Evolutionary conservation across 2,329 filamentous ascomycete species (phyloP).

Genomic region (Pseudogymnoascus sp.): DNA sequence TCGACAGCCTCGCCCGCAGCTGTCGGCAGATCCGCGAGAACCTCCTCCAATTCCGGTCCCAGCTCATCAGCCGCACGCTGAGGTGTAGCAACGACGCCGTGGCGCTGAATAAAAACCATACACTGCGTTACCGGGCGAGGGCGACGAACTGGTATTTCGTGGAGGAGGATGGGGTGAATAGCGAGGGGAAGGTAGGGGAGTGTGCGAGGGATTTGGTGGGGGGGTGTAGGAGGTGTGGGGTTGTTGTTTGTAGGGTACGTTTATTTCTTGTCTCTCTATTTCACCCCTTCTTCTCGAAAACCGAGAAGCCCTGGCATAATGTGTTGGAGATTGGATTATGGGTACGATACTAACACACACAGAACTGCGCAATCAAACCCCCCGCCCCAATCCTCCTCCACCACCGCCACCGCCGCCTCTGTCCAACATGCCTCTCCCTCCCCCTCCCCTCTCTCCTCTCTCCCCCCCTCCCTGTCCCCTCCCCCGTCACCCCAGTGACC

Average conservation of each 20-base stretch:
- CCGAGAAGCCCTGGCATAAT: too few species aligned
- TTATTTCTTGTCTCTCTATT: not conserved
- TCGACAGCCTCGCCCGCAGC: constrained; percentile 73
- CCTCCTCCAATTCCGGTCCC: constrained; percentile 67
- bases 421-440: constrained; percentile 62
- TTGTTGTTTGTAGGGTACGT: constrained; percentile 72
- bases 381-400: constrained; percentile 59
- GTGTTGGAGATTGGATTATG: not conserved
- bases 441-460: constrained; percentile 51
- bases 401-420: constrained; percentile 73
- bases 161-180: constrained; percentile 42
- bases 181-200: constrained; percentile 59
- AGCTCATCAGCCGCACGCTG: constrained; percentile 65
- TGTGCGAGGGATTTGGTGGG: constrained; percentile 85
- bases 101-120: constrained; percentile 45
- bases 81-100: constrained; percentile 67
- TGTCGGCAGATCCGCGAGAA: constrained; percentile 72
- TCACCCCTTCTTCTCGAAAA: not conserved
- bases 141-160: constrained; percentile 52
- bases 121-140: constrained; percentile 48
- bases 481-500: constrained; percentile 46
- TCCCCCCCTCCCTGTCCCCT: constrained; percentile 39
- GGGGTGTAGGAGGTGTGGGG: constrained; percentile 69
- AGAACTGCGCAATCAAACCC: constrained; percentile 88
- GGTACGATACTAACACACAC: constrained; percentile 43